Percentiles rank a stretch among this genome's conserved stretches.
phyloP scores from a whole-genome alignment of 257 asterid genomes.

The Perilla frutescens region DNA sequence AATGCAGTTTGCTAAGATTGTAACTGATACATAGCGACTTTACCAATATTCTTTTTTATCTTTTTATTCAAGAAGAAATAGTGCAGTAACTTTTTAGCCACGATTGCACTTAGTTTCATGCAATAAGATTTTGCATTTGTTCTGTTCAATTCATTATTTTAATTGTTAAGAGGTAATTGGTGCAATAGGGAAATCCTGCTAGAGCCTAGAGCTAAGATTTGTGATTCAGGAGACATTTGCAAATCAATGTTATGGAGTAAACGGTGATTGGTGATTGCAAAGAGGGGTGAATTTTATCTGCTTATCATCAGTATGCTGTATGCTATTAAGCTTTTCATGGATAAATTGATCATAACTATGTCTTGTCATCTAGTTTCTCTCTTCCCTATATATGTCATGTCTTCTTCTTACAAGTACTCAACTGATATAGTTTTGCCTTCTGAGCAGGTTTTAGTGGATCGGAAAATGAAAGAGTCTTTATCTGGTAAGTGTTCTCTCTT shows the following conservation, averaged over 20 bases:
- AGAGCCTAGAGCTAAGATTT: not conserved
- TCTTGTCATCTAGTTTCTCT: not conserved
- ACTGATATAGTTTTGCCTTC: conserved; percentile 25
- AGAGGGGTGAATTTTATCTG: not conserved
- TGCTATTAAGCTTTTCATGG: conserved; percentile 15
- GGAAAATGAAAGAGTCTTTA: conserved; percentile 48
- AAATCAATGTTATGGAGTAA: conserved; percentile 15
- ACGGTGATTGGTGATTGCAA: conserved; percentile 9
- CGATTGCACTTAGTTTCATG: not conserved
- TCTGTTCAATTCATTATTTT: not conserved
- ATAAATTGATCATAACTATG: conserved; percentile 7
- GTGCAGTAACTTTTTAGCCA: conserved; percentile 8
- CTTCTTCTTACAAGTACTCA: conserved; percentile 28
- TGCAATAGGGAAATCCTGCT: conserved; percentile 8
- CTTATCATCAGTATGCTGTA: not conserved
- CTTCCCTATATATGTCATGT: conserved; percentile 15
- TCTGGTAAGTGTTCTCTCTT: conserved; percentile 49
- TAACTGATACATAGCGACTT: not conserved
- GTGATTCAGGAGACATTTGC: conserved; percentile 15
- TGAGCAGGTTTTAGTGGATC: conserved; percentile 76
- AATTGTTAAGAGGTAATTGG: not conserved
- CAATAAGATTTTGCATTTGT: not conserved
- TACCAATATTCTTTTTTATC: not conserved
- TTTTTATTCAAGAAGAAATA: conserved; percentile 7
- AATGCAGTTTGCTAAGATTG: conserved; percentile 4